phyloP scores from a whole-genome alignment of 768 basidiomycete genomes.

The Phlegmacium glaucopus region DNA sequence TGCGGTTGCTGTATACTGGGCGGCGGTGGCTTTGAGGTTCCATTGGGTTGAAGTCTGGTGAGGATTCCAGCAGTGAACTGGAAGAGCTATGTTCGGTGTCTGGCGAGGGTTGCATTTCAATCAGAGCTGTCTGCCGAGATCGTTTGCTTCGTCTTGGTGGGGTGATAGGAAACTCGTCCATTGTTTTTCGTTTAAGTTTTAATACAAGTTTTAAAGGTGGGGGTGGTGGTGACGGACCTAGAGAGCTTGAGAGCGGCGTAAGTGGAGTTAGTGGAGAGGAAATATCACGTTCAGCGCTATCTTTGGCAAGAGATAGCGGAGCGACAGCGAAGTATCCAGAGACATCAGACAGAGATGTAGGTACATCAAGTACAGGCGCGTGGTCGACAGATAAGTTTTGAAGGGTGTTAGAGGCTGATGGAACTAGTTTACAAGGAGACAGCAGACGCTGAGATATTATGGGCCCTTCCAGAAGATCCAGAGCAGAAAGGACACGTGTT shows the following conservation, averaged over 20 bases:
- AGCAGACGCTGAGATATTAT: constrained; percentile 6
- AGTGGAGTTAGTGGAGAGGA: constrained; percentile 21
- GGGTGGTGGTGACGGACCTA: constrained; percentile 2
- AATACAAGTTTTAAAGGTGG: constrained; percentile 15
- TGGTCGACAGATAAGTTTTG: background rate
- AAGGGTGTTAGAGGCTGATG: constrained; percentile 6
- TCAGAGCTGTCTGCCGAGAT: constrained; percentile 9
- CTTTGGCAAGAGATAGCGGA: constrained; percentile 3
- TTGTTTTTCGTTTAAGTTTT: constrained; percentile 13
- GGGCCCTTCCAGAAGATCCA: background rate
- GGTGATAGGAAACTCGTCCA: constrained; percentile 3
- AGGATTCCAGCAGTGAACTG: background rate
- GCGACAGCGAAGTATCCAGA: background rate
- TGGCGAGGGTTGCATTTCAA: constrained; percentile 10
- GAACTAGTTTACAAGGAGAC: constrained; percentile 15
- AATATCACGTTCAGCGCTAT: background rate
- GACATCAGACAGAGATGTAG: background rate
- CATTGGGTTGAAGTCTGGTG: background rate
- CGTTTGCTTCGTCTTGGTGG: constrained; percentile 19
- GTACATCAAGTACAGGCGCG: background rate
- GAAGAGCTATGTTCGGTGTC: background rate
- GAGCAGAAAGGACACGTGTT: background rate
- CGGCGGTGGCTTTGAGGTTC: constrained; percentile 1
- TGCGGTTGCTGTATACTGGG: constrained; percentile 35
- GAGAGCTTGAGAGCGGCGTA: constrained; percentile 20